Evolutionary conservation across 495 filamentous ascomycete genomes (phyloP).

Genomic region (Pyrenula massariospora): DNA sequence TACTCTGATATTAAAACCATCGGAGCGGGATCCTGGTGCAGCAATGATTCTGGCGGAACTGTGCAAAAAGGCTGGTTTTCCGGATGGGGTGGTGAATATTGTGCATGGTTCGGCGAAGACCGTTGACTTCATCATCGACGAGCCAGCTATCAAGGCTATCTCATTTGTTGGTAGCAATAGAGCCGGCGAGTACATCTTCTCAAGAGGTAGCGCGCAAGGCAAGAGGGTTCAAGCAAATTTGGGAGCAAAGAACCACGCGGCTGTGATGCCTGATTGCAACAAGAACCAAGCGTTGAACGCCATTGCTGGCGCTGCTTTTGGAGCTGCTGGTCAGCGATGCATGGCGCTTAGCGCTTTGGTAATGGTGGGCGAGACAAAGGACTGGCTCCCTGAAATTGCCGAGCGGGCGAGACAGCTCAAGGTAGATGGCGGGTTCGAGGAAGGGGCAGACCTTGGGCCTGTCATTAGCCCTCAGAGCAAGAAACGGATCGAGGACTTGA

Average conservation of each 20-base stretch:
- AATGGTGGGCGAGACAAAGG: constrained; percentile 87
- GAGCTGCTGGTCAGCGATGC: constrained; percentile 92
- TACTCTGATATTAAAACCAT: constrained; percentile 90
- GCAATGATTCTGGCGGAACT: constrained; percentile 96
- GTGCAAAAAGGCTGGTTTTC: constrained; percentile 83
- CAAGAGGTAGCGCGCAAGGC: constrained; percentile 81
- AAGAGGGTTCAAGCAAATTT: constrained; percentile 95
- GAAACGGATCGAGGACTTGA: constrained; percentile 78
- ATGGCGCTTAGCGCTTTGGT: constrained; percentile 95
- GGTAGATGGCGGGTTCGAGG: constrained; percentile 90
- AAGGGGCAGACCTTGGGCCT: constrained; percentile 88
- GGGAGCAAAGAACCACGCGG: constrained; percentile 97
- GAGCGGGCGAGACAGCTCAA: constrained; percentile 82
- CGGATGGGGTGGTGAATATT: constrained; percentile 87
- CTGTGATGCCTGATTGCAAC: constrained; percentile 90
- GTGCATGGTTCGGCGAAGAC: constrained; percentile 84
- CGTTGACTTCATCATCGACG: constrained; percentile 96
- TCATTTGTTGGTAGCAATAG: constrained; percentile 95
- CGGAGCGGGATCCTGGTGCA: constrained; percentile 94
- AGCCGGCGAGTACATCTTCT: constrained; percentile 94
- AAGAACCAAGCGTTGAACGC: constrained; percentile 96
- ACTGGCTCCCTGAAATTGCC: constrained; percentile 84
- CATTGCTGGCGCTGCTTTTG: constrained; percentile 89
- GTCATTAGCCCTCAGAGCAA: constrained; percentile 91
- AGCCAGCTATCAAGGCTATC: constrained; percentile 93